These are phyloP conservation scores for Blastomyces emzantsi DNA, from an alignment of 2,329 filamentous ascomycete genomes.

Conservation along the genomic window DNA sequence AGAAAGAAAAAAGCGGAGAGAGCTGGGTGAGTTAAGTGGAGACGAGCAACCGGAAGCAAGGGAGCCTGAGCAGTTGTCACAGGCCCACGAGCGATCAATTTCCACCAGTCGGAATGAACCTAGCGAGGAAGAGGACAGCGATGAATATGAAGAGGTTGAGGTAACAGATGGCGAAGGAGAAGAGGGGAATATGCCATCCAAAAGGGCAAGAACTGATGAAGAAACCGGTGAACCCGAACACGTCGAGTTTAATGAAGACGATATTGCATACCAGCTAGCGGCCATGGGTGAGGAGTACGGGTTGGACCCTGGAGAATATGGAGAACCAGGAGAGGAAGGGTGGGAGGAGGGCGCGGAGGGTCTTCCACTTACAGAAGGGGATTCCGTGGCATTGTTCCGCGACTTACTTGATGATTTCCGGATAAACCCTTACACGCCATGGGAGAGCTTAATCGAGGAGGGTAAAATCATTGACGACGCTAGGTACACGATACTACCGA, in stretches of 20 bases:
- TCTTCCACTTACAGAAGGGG: slow-evolving; percentile 60
- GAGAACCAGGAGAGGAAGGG: slow-evolving; percentile 47
- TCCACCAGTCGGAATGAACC: slow-evolving; percentile 5
- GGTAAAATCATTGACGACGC: slow-evolving; percentile 73
- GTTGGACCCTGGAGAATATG: slow-evolving; percentile 67
- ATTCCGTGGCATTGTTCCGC: slow-evolving; percentile 69
- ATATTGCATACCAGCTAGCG: slow-evolving; percentile 85
- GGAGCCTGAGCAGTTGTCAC: background rate
- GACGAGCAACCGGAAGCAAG: slow-evolving; percentile 12
- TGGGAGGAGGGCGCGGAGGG: slow-evolving; percentile 59
- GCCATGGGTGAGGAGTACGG: slow-evolving; percentile 83
- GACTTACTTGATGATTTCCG: slow-evolving; percentile 74
- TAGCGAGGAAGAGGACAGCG: slow-evolving; percentile 44
- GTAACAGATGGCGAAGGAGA: slow-evolving; percentile 53
- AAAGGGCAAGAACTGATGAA: slow-evolving; percentile 44
- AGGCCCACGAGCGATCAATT: background rate
- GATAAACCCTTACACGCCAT: slow-evolving; percentile 81
- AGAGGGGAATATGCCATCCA: slow-evolving; percentile 38
- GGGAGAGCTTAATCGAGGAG: slow-evolving; percentile 82
- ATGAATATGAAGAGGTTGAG: slow-evolving; percentile 71
- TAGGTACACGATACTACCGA: slow-evolving; percentile 74
- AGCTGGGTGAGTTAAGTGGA: slow-evolving; percentile 25
- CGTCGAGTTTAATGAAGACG: slow-evolving; percentile 84
- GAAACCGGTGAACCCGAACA: slow-evolving; percentile 35
- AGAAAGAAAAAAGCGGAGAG: slow-evolving; percentile 53